Base-by-base conservation (phyloP, 148 eudicot genomes). In the Dianthus caryophyllus region DNA sequence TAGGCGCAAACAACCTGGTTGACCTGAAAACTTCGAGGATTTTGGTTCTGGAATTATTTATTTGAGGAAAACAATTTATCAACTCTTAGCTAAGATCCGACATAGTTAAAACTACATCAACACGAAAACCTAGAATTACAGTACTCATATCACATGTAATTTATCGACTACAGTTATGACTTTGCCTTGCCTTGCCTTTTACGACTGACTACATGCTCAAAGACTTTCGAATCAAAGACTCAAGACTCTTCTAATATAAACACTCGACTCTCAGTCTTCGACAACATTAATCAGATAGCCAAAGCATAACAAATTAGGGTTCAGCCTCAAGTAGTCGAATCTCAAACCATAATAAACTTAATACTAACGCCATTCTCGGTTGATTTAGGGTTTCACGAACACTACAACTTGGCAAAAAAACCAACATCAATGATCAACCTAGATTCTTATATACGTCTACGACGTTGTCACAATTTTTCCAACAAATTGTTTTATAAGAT, bases 1-100 rank as follows among this genome's bases (percentile, higher is more conserved):
- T 0, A 31, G 17, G 9, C 43, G 39, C 3, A 33, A 33, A 33
- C 21, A 67, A 52, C 71, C 68, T 29, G 72, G 50, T 39, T 24
- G 0, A 51, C 67, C 33, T 51, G 61, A 18, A 24, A 24, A 46
- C 29, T 51, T 43, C n/a, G 39, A 29, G 5, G 33, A 59, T 10
- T 25, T 27, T 15, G 33, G 29, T 29, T 7, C 33, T 25, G 9
- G 2, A 31, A 61, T 9, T 20, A 24, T 17, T 9, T 51, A n/a
- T n/a, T n/a, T n/a, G n/a, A n/a, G n/a, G n/a, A n/a, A n/a, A n/a
- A n/a, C n/a, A 3, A 33, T 3, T 33, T 8, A 33, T 33, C 39
- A 33, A 33, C 39, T 33, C 39, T 33, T 33, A 33, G 39, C 39
- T 13, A 9, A 41, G 5, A 41, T 18, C 22, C 11, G 6, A 50